Conservation (phyloP, 2,329 filamentous ascomycete species). For the Alternaria atra region DNA sequence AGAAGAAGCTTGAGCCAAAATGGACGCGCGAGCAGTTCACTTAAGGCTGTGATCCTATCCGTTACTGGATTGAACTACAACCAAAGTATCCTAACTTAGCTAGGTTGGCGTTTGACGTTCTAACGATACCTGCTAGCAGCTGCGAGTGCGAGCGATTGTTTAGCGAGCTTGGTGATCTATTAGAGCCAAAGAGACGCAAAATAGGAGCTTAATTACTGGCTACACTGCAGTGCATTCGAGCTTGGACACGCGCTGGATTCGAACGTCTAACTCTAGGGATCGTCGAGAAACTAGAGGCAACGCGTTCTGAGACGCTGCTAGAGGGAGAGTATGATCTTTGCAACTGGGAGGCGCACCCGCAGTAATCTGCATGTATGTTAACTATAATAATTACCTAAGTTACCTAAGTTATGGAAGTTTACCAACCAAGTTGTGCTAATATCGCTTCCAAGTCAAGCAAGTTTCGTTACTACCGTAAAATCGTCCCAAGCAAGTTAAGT, state of each 20-base stretch:
- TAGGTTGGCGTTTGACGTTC: background rate
- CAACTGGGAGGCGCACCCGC: no score
- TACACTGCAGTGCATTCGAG: background rate
- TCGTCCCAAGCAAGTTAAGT: slow-evolving; percentile 6
- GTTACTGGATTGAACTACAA: slow-evolving; percentile 2
- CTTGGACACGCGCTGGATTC: background rate
- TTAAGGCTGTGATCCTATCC: slow-evolving; percentile 5
- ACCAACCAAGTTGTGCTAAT: no score
- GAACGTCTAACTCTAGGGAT: no score
- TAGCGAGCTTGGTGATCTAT: slow-evolving; percentile 6
- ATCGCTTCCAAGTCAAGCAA: background rate
- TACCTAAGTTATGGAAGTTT: no score
- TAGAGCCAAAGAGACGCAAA: background rate
- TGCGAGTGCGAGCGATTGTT: slow-evolving; percentile 4
- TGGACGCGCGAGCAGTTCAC: slow-evolving; percentile 6
- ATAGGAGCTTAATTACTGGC: slow-evolving; percentile 4
- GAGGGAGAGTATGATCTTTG: no score
- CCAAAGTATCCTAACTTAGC: slow-evolving; percentile 4
- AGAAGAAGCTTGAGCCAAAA: slow-evolving; percentile 8
- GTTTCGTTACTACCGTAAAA: background rate
- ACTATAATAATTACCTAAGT: no score
- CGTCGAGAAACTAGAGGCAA: no score
- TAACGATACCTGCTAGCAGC: slow-evolving; percentile 2
- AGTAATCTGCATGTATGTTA: no score
- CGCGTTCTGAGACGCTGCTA: no score